Evolutionary conservation across 257 asterid species (phyloP), one percentile per base, ranked within the genome.

Genomic region (Echites panduratus): DNA sequence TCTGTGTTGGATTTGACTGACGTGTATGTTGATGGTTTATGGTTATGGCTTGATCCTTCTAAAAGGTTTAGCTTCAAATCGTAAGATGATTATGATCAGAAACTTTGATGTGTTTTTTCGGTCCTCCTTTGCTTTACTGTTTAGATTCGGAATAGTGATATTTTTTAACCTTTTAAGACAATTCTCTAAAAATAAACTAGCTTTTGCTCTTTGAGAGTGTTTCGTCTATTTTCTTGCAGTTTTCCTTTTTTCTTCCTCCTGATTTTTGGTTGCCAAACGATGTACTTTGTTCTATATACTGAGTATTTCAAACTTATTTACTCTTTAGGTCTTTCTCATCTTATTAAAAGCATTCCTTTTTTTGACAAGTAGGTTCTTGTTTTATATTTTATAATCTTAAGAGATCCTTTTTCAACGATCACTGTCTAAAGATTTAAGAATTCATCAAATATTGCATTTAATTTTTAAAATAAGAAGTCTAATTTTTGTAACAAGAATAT

Each of bases 1-100:
- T 71, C 80, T 75, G 72, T 32, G 59, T 64, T 38, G 65, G 72
- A 74, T 62, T 49, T 12, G 63, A 17, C 27, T 49, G 44, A 17
- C 40, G 56, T 48, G 7, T 24, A 10, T 47, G 63, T 48, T 12
- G 68, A 68, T 32, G 32, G 35, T 53, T 49, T 43, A 5, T 9
- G 26, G 35, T 50, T 14, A 3, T 8, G 2, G n/a, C 38, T 4
- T 67, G 7, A 4, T 7, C 5, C 44, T 2, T 4, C 17, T 4
- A 47, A 44, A 13, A 14, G 11, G 17, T 32, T 29, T 7, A 7
- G 7, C 32, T 57, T 13, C 56, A 5, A n/a, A 47, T 20, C 12
- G 4, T 16, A 24, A 14, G 9, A 27, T 14, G 52, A 29, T 48
- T 24, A 19, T 14, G 13, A 24, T 5, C 2, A 24, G 20, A 58